Base-by-base conservation (phyloP, 257 asterid genomes). In the Orobanche coerulescens region DNA sequence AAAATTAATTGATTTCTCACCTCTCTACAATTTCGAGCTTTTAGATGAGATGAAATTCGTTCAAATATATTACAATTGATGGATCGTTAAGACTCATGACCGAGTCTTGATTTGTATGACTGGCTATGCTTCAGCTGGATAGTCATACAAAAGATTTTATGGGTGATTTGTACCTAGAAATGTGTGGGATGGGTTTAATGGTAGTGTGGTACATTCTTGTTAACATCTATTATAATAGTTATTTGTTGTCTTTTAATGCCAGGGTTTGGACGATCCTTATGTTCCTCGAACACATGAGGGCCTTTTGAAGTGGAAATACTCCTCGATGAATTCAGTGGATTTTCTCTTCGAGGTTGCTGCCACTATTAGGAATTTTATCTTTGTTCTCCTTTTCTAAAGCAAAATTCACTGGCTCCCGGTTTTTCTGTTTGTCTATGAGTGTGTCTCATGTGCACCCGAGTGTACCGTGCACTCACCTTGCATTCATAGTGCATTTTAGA, bases 191-290 rank as follows among this genome's bases (percentile, higher is more conserved):
- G 51, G 16, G 19, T 57, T 46, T 57, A 19, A 28, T 58, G 31
- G 9, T 20, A 14, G n/a, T 30, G 54, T 25, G 53, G 25, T 47
- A 40, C 19, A 10, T 62, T 50, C 25, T 16, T 64, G 44, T 68
- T 61, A 23, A 20, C 15, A n/a, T 16, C 44, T 39, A 39, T 43
- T 44, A 8, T 15, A 49, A 11, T 51, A 34, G 36, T 24, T 56
- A 13, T 39, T 9, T 8, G 18, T 50, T 62, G 5, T 22, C 36
- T 22, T 43, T 25, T 16, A 16, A 15, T 73, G 57, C 53, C 82
- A 93, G 99, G 90, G 99, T 39, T 93, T 96, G 95, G 99, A 93
- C 54, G 99, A 93, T 74, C 88, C 97, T 70, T 93, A 93, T 64
- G 94, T 93, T 73, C 86, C 99, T 65, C 87, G 96, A 55, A 89